Base-by-base conservation (phyloP, 2,329 filamentous ascomycete species). In the Tolypocladium inflatum region DNA sequence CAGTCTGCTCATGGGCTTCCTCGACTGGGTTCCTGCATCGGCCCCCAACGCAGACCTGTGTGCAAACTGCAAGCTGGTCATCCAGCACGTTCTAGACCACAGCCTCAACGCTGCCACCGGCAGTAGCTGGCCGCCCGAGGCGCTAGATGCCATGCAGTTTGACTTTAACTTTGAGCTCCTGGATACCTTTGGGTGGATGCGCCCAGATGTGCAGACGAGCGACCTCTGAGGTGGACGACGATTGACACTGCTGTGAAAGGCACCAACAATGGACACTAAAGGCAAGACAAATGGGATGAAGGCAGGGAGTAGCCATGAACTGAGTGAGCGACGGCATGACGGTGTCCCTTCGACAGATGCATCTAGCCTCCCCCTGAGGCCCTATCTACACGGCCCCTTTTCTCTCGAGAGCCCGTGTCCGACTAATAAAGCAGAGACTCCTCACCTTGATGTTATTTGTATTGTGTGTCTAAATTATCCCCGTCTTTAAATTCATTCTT, bases 181-280 rank as follows among this genome's bases (percentile, higher is more conserved):
- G 1, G 76, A 80, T 60, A 80, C 78, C 0, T 80, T 78, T 64
- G 75, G 78, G 58, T 80, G 77, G 77, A 62, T 78, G 55, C 63
- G 72, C 3, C 58, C 64, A 1, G 63, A 65, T 17, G 21, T 45
- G 26, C 43, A 48, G 4, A 23, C 23, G 23, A 30, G 15, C 43
- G 43, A 19, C 6, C 19, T 15, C 35, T 15, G 23, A 48, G 15
- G 23, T 30, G 26, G 43, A 26, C 13, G 6, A 48, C 6, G 17
- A 2, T 13, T 6, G 13, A 37, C 35, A 13, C 35, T 13, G 11
- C 4, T 7, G 23, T 30, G 43, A 23, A 7, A 19, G 11, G 23
- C 23, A 8, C 13, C 23, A 26, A 8, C 5, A 15, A 48, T 48
- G 13, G 43, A 23, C 21, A 33, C 8, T 6, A 6, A 33, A 33